Evolutionary conservation across 345 rosid species (phyloP).

Genomic region (Erucastrum elatum): DNA sequence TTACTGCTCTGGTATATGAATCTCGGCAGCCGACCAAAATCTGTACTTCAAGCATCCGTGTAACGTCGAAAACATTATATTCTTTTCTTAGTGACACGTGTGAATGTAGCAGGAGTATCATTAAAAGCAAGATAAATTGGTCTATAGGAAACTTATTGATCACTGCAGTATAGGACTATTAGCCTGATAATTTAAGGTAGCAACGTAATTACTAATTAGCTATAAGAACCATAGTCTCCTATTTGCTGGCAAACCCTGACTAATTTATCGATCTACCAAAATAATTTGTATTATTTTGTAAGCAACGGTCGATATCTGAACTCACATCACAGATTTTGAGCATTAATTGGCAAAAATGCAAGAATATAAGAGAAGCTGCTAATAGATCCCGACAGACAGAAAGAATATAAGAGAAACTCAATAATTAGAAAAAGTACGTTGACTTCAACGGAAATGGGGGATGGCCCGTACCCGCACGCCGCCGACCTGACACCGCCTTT

Average conservation of each 20-base stretch:
- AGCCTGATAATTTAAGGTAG: background rate
- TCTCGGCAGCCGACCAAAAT: conserved; percentile 36
- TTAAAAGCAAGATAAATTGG: background rate
- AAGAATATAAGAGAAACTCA: background rate
- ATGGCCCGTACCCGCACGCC: conserved; percentile 28
- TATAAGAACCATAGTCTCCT: too few relatives aligned
- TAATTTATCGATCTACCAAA: too few relatives aligned
- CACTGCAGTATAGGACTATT: background rate
- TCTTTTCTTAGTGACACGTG: background rate
- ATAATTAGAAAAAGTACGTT: background rate
- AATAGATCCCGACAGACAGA: conserved; percentile 16
- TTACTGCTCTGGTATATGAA: conserved; percentile 11
- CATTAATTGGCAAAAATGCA: too few relatives aligned
- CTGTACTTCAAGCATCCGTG: conserved; percentile 31
- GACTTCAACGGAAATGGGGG: conserved; percentile 19
- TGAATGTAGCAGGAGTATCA: too few relatives aligned
- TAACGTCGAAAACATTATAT: conserved; percentile 10
- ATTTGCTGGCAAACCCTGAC: too few relatives aligned
- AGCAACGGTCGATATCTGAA: too few relatives aligned
- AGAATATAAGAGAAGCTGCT: too few relatives aligned
- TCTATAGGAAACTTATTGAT: background rate
- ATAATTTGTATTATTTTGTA: too few relatives aligned
- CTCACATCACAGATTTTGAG: too few relatives aligned
- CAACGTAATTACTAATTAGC: background rate
- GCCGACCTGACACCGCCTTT: conserved; percentile 29